phyloP scores from a whole-genome alignment of 495 filamentous ascomycete genomes.

The Xylaria acuta region DNA sequence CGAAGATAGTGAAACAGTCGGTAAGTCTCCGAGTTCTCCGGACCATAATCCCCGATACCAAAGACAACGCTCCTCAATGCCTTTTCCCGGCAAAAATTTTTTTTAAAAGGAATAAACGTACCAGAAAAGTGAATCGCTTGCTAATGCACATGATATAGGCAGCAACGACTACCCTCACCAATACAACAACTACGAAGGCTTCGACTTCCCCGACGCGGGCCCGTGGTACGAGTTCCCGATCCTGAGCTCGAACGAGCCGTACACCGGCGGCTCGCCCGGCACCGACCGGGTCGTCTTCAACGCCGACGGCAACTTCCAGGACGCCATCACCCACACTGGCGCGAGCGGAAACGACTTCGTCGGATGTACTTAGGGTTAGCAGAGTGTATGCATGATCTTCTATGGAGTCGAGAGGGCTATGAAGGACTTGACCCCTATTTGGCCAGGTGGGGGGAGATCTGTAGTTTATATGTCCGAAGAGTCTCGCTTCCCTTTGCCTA shows the following conservation, averaged over 20 bases:
- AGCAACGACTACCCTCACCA: constrained; percentile 68
- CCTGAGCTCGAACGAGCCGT: constrained; percentile 56
- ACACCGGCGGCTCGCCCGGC: constrained; percentile 70
- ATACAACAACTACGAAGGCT: constrained; percentile 78
- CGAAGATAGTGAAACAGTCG: constrained; percentile 52
- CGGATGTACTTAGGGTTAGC: constrained; percentile 47
- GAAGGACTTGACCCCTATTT: not conserved
- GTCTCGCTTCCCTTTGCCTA: not conserved
- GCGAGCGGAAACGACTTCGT: constrained; percentile 72
- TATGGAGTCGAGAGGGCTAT: not conserved
- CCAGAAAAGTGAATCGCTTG: not conserved
- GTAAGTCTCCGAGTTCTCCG: constrained; percentile 36
- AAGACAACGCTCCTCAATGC: not conserved
- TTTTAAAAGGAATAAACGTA: not conserved
- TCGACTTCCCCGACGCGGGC: constrained; percentile 60
- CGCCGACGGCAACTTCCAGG: constrained; percentile 54
- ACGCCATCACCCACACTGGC: constrained; percentile 72
- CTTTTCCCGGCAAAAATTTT: not conserved
- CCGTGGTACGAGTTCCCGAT: constrained; percentile 80
- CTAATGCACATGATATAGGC: constrained; percentile 25
- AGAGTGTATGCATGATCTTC: not conserved
- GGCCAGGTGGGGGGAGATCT: not conserved
- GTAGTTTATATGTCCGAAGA: not conserved
- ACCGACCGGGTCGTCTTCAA: constrained; percentile 77
- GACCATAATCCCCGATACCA: not conserved